These are phyloP conservation scores for Cucurbitaria berberidis DNA, from an alignment of 2,329 filamentous ascomycete species.

Conservation along the genomic window DNA sequence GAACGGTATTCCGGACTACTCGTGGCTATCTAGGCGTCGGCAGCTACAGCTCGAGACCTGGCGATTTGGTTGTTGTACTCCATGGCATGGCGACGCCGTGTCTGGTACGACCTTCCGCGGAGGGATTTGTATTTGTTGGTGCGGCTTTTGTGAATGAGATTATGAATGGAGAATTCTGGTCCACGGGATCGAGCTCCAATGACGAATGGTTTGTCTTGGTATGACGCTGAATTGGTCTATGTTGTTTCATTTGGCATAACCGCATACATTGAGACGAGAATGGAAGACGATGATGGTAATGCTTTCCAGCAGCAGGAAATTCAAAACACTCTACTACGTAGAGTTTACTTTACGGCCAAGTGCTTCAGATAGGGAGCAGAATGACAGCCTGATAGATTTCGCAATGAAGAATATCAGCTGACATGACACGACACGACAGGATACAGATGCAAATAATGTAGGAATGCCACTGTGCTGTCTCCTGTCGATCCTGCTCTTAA, in stretches of 20 bases:
- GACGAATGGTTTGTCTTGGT: neutral
- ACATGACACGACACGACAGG: too few relatives aligned
- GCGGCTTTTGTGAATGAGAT: neutral
- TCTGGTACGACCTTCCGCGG: neutral
- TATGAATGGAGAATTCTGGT: neutral
- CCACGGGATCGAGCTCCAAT: neutral
- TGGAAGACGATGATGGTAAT: neutral
- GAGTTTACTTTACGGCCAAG: too few relatives aligned
- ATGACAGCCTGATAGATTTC: too few relatives aligned
- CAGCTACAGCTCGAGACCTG: neutral
- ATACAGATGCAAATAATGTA: too few relatives aligned
- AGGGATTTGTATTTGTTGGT: neutral
- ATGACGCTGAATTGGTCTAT: too few relatives aligned
- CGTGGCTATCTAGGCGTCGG: neutral
- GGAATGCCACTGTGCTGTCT: slow-evolving; percentile 12
- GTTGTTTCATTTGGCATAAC: neutral
- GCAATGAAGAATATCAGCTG: too few relatives aligned
- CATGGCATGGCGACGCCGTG: neutral
- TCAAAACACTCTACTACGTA: too few relatives aligned
- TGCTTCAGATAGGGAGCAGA: too few relatives aligned
- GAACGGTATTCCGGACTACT: neutral
- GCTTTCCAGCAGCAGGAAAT: neutral
- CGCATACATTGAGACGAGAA: too few relatives aligned
- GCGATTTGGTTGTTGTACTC: neutral
- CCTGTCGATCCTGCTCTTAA: slow-evolving; percentile 32